Base-by-base conservation (phyloP, 2,329 filamentous ascomycete species). In the Hymenoscyphus scutula region DNA sequence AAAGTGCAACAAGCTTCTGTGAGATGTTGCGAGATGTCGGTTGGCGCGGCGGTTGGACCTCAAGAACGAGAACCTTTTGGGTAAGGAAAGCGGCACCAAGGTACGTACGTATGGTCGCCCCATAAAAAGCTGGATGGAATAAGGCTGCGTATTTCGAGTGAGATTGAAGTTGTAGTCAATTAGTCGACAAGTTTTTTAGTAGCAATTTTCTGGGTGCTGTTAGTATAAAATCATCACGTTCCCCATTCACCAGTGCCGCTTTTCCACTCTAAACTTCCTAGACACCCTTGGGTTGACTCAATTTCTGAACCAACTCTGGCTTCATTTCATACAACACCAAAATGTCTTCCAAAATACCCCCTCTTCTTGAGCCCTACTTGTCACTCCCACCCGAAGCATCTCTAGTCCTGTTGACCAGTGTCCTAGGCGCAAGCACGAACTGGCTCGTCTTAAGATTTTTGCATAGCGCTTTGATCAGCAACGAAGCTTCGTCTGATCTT, bases 391-490 rank as follows among this genome's bases (percentile, higher is more conserved):
- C 80, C 5, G 80, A 85, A 67, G 77, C 81, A 17, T 84, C 86
- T 38, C 81, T 92, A 45, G 78, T 85, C 23, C 81, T 92, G 13
- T 76, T 93, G 59, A 92, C 89, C 17, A 84, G 84, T 65, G 86
- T 91, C 32, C 79, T 89, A 13, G 85, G 85, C 55, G 84, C 85
- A 19, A 83, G 80, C 64, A 79, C 86, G 1, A 89, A 88, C 75
- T 90, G 87, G 87, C 83, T 89, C 32, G 75, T 87, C 25, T 75
- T 86, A 55, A 80, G 85, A 41, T 82, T 83, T 70, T 73, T 88
- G 2, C 79, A 67, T 65, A 62, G 62, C 64, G 19, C 56, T 58
- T 57, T 68, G 56, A 23, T 60, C 53, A 61, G 51, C 38, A 63
- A 72, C 32, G 71, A 77, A 70, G 72, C 68, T 2, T 71, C 72